Base-by-base conservation (phyloP, 78 protist genomes). In the Anaeramoeba flamelloides region DNA sequence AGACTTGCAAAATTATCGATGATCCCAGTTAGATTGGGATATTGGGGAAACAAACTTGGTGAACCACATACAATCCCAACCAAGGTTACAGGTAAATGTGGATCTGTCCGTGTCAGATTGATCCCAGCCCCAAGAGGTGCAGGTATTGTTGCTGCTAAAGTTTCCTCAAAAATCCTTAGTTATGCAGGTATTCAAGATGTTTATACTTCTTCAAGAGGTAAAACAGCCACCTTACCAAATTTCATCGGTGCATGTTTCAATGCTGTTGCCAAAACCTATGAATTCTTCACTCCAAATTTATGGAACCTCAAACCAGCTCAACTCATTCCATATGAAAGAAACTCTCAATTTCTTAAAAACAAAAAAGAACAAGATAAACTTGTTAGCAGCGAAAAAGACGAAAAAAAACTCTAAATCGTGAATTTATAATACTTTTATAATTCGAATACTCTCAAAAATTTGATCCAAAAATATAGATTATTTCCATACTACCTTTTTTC, bases 111-210 rank as follows among this genome's bases (percentile, higher is more conserved):
- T 36, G 91, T 94, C 64, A 93, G 99, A 75, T 87, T 97, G 38
- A 92, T 98, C 78, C 99, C 99, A 39, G 99, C 99, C 31, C 99
- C 99, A 82, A 91, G 97, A 76, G 99, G 99, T 83, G 88, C 99
- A 39, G 99, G 99, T 75, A 79, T 98, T 83, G 99, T 98, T 36
- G 99, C 99, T 75, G 95, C 99, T 40, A 90, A 90, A 31, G 84
- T 81, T 78, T 89, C 99, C 86, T 94, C 92, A 95, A 94, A 92
- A 92, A 75, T 98, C 22, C 93, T 98, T 80, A 86, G 83, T 83
- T 77, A 90, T 78, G 99, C 99, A 78, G 99, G 99, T 75, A 80
- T 97, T 40, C 89, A 92, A 79, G 99, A 98, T 80, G 94, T 95
- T 89, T 98, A 90, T 94, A 95, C 99, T 78, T 41, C 85, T 37